Conservation (phyloP, 257 asterid genomes). For the Anisodus acutangulus region DNA sequence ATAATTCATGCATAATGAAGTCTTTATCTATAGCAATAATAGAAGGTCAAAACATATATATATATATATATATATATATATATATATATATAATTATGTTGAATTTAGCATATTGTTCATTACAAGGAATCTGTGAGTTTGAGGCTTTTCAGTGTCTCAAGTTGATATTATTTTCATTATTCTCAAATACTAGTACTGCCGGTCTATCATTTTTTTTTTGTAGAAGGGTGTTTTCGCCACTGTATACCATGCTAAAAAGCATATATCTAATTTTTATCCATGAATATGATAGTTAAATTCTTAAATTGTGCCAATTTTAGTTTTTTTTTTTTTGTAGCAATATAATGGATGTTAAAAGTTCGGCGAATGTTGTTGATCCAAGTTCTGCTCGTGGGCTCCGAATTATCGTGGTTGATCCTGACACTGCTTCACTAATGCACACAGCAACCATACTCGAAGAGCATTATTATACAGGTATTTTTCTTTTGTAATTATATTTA, state of each 20-base stretch:
- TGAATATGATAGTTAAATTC: too few relatives aligned
- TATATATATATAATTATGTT: too few relatives aligned
- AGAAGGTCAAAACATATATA: too few relatives aligned
- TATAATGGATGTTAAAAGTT: background rate
- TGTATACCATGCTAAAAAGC: too few relatives aligned
- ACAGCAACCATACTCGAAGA: conserved; percentile 26
- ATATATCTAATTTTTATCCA: too few relatives aligned
- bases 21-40: too few relatives aligned
- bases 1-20: too few relatives aligned
- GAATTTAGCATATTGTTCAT: background rate
- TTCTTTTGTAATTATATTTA: background rate
- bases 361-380: background rate
- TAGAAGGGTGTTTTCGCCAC: too few relatives aligned
- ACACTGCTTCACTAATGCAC: conserved; percentile 15
- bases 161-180: background rate
- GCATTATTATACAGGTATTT: conserved; percentile 36
- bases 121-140: background rate
- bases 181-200: background rate
- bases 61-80: too few relatives aligned
- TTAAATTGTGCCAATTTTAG: too few relatives aligned
- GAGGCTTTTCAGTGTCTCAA: too few relatives aligned
- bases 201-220: too few relatives aligned
- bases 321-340: background rate
- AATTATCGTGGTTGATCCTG: conserved; percentile 36
- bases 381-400: conserved; percentile 26